Base-by-base conservation (phyloP, 495 filamentous ascomycete species). In the Neurospora sp. region DNA sequence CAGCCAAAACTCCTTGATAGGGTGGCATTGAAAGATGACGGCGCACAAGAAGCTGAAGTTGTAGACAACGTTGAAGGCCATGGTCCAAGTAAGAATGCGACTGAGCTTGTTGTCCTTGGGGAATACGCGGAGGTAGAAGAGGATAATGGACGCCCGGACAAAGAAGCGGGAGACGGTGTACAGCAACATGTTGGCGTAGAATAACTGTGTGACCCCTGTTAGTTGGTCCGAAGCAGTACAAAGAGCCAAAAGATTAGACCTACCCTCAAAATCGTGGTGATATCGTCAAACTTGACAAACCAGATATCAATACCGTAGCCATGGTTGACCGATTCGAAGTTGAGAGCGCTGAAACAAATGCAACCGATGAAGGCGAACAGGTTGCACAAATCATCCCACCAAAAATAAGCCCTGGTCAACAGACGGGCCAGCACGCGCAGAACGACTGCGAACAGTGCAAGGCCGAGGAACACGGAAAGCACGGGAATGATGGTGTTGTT, bases 61-160 rank as follows among this genome's bases (percentile, higher is more conserved):
- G 75, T 82, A 85, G n/a, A 74, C 53, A 37, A 79, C 68, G 72
- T 82, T 80, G 70, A 76, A 73, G 20, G 72, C 77, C 39, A 86
- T 76, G 9, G 80, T 78, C 4, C 74, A 71, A 46, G 78, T 78
- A 4, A 78, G 27, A 2, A 79, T 37, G 16, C 80, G 77, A 59
- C 84, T 81, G 11, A 75, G 69, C 41, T 75, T 77, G 53, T 71
- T 75, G 18, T 73, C 44, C 68, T 69, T 27, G 9, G 82, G 82
- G 71, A 88, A 86, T 61, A 87, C 81, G 44, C 85, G 84, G 9
- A 88, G 77, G 78, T 85, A 86, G 76, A 87, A 83, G 74, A 87
- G 78, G 18, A 87, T 81, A 74, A 88, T 83, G 12, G 83, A 85
- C 46, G 83, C 75, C 38, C 85, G 85, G 38, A 83, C 78, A 27